Conservation (phyloP, 2,329 filamentous ascomycete species). For the Fusarium palustre region DNA sequence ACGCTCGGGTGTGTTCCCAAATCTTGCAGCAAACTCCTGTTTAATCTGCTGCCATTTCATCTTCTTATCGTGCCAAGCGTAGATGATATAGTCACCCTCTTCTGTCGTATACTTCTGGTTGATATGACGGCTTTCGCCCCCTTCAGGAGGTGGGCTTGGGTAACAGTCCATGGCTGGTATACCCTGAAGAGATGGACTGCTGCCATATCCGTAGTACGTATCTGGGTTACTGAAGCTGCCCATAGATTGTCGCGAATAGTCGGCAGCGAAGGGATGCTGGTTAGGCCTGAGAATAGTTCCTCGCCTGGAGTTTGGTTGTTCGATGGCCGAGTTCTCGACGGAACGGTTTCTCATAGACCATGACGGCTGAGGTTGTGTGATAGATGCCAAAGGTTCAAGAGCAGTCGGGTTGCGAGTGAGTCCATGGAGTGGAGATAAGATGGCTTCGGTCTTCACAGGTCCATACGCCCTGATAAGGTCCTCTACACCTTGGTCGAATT, state of each 20-base stretch:
- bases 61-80: slow-evolving; percentile 58
- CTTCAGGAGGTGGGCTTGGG: slow-evolving; percentile 53
- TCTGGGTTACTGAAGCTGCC: slow-evolving; percentile 39
- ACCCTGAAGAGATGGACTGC: slow-evolving; percentile 43
- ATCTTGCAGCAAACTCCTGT: slow-evolving; percentile 55
- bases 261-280: slow-evolving; percentile 36
- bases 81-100: slow-evolving; percentile 59
- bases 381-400: slow-evolving; percentile 39
- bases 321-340: slow-evolving; percentile 17
- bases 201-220: slow-evolving; percentile 39
- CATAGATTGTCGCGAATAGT: slow-evolving; percentile 35
- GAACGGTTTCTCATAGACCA: slow-evolving; percentile 31
- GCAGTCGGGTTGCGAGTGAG: slow-evolving; percentile 40
- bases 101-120: slow-evolving; percentile 60
- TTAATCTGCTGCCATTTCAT: slow-evolving; percentile 57
- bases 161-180: slow-evolving; percentile 47
- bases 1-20: slow-evolving; percentile 53
- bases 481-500: slow-evolving; percentile 56
- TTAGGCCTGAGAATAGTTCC: slow-evolving; percentile 30
- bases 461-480: slow-evolving; percentile 51
- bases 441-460: slow-evolving; percentile 44
- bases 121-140: slow-evolving; percentile 54
- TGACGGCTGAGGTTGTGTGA: slow-evolving; percentile 22
- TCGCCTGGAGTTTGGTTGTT: slow-evolving; percentile 26
- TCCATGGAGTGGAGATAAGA: slow-evolving; percentile 47